A percentile compares a stretch with the other conserved stretches of the same genome.
Evolutionary conservation across 2,329 filamentous ascomycete genomes (phyloP).

Genomic region (Hymenoscyphus repandus): DNA sequence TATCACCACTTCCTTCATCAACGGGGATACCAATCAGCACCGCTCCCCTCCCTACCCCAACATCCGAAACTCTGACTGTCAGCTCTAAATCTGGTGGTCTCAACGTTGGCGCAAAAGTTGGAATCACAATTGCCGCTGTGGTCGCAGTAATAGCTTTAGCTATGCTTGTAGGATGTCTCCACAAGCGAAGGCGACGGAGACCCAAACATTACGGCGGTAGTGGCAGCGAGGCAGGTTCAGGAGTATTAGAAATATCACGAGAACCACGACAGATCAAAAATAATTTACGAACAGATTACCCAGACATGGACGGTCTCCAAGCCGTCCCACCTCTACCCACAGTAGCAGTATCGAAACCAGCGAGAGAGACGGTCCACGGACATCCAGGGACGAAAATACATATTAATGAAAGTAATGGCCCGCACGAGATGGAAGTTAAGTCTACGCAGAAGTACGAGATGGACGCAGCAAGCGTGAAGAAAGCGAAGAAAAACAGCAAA

Average conservation of each 20-base stretch:
- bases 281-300: constrained; percentile 1
- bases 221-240: background rate
- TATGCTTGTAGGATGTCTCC: constrained; percentile 1
- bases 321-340: constrained; percentile 1
- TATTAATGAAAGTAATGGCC: background rate
- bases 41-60: background rate
- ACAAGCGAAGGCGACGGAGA: constrained; percentile 4
- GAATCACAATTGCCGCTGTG: constrained; percentile 10
- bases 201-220: background rate
- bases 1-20: background rate
- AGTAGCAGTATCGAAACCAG: background rate
- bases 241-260: constrained; percentile 5
- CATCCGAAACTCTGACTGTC: background rate
- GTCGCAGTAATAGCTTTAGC: background rate
- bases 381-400: background rate
- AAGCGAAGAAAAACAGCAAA: background rate
- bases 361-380: background rate
- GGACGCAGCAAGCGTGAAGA: constrained; percentile 1
- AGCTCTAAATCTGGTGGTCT: constrained; percentile 2
- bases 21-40: background rate
- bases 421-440: constrained; percentile 6
- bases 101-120: constrained; percentile 9
- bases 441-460: constrained; percentile 1
- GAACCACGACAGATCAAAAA: constrained; percentile 3
- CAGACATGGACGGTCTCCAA: constrained; percentile 4